Evolutionary conservation across 352 stramenopile species (phyloP), one percentile per base, ranked within the genome.

Genomic region (Blastocystis sp.): DNA sequence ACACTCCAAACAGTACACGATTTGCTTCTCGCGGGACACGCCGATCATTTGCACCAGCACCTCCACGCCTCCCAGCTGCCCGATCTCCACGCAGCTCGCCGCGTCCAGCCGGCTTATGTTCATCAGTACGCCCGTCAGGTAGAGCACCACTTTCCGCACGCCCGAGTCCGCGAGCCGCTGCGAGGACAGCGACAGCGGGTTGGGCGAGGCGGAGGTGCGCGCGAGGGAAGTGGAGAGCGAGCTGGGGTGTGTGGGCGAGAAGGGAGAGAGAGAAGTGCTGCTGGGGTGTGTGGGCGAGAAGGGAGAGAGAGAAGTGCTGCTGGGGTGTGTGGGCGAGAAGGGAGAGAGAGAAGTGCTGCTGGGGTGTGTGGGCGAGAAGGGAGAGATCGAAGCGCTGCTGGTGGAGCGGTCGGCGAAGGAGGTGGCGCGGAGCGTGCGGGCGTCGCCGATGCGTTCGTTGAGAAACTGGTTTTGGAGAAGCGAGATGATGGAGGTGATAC

Each of bases 1-100:
- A 43, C 74, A 84, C 23, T 84, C 74, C 59, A 84, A 41, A 14
- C 52, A 84, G 61, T 84, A 84, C 11, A 84, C 56, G 14, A 59
- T 69, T 23, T 67, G 61, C 21, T 62, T 61, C 40, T 84, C 74
- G 40, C 66, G 74, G 3, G 74, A 52, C 11, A 67, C 21, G 10
- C 69, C 53, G 21, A 84, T 67, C 61, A 84, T 21, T 41, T 66
- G 74, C 0, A 64, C 56, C 60, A 84, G 38, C 41, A 56, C 48
- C 23, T 52, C n/a, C 21, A 84, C 48, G 40, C 74, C 74, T 2
- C 60, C 14, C 21, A 84, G 60, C 53, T 84, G 74, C 1, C 53
- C 45, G 3, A 84, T 41, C 66, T 84, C 74, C 19, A 48, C n/a
- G 56, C 74, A 69, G 48, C 74, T 70, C 38, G 23, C 48, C 41